A percentile compares a stretch with the other conserved stretches of the same genome.
These are phyloP conservation scores for Solanum rostratum DNA, from an alignment of 257 asterid genomes.

Conservation along the genomic window DNA sequence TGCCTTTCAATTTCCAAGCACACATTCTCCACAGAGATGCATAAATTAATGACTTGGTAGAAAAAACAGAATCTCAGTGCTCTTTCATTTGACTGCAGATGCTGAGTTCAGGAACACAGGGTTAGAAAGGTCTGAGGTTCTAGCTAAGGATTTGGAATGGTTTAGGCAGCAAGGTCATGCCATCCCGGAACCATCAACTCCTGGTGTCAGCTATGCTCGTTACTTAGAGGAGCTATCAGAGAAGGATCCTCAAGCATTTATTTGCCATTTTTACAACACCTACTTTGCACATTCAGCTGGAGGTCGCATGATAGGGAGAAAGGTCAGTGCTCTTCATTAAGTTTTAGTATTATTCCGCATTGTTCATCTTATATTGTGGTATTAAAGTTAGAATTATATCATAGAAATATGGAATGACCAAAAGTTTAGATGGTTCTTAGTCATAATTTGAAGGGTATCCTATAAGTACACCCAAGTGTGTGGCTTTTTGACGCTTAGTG, in stretches of 20 bases:
- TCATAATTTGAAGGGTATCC: background rate
- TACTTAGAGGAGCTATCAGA: slow-evolving; percentile 64
- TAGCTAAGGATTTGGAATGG: slow-evolving; percentile 84
- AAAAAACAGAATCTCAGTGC: background rate
- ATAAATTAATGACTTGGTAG: background rate
- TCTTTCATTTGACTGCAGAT: slow-evolving; percentile 31
- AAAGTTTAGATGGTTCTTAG: background rate
- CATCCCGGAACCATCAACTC: slow-evolving; percentile 75
- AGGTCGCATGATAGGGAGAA: slow-evolving; percentile 94
- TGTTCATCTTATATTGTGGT: background rate
- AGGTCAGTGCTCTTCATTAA: slow-evolving; percentile 29
- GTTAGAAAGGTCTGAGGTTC: slow-evolving; percentile 66
- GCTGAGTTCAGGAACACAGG: slow-evolving; percentile 86
- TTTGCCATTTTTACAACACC: slow-evolving; percentile 90
- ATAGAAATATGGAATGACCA: background rate
- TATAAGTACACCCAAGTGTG: background rate
- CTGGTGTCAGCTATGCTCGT: slow-evolving; percentile 53
- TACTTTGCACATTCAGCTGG: slow-evolving; percentile 98
- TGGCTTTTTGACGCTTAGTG: background rate
- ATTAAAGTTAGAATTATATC: background rate
- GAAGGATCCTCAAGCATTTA: slow-evolving; percentile 76
- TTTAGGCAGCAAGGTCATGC: slow-evolving; percentile 62
- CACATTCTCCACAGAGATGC: background rate
- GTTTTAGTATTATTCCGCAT: background rate
- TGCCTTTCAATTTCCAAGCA: background rate